phyloP scores from a whole-genome alignment of 208 protist genomes.

The Crithidia bombi region DNA sequence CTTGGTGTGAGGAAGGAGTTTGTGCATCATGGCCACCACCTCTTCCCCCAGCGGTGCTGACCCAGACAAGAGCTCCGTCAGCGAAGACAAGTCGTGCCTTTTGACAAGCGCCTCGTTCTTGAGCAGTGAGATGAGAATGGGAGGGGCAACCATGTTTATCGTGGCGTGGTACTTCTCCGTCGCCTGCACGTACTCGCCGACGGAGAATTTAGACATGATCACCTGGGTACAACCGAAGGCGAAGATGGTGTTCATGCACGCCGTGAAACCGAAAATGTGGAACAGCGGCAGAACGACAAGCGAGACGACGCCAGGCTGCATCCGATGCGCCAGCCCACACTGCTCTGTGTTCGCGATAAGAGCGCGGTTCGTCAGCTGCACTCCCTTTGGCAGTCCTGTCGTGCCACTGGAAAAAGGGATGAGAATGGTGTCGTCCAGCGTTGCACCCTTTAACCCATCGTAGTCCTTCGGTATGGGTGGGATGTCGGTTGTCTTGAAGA shows the following conservation, averaged over 20 bases:
- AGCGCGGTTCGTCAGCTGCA: constrained; percentile 51
- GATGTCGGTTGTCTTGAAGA: constrained; percentile 26
- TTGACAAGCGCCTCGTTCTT: constrained; percentile 51
- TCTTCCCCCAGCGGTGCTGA: constrained; percentile 65
- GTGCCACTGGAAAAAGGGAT: constrained; percentile 57
- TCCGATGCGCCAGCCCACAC: constrained; percentile 1
- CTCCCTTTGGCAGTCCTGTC: constrained; percentile 56
- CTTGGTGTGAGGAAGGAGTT: constrained; percentile 15
- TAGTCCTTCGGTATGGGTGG: constrained; percentile 40
- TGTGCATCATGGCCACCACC: constrained; percentile 34
- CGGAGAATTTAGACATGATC: constrained; percentile 51
- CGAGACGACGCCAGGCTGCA: constrained; percentile 24
- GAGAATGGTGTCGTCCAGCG: constrained; percentile 41
- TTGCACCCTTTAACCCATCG: constrained; percentile 22
- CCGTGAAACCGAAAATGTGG: constrained; percentile 85
- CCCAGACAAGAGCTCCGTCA: constrained; percentile 40
- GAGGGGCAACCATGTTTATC: constrained; percentile 68
- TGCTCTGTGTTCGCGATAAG: constrained; percentile 44
- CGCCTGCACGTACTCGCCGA: constrained; percentile 35
- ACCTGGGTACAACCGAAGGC: constrained; percentile 34
- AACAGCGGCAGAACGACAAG: constrained; percentile 77
- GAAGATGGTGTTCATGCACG: constrained; percentile 42
- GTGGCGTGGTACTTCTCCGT: constrained; percentile 60
- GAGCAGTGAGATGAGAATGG: constrained; percentile 67
- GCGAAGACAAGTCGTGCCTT: constrained; percentile 32